These are phyloP conservation scores for Trichocomaceae sp. DNA, from an alignment of 2,329 filamentous ascomycete genomes.

Conservation along the genomic window DNA sequence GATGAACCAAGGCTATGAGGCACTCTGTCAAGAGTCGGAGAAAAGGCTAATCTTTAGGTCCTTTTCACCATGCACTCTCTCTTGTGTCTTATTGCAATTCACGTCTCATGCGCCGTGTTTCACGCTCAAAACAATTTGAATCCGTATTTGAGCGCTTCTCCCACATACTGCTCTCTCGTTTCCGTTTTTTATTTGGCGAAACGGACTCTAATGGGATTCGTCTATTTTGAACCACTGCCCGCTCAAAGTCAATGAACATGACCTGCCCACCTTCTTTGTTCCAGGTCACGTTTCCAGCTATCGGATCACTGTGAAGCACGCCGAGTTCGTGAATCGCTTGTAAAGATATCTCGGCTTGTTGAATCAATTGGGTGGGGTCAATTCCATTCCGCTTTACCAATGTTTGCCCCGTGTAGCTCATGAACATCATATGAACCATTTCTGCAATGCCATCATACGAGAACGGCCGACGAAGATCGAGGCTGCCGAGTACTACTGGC, in stretches of 20 bases:
- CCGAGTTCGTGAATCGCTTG: not conserved
- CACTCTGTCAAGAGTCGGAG: too few relatives aligned
- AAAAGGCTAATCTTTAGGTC: too few relatives aligned
- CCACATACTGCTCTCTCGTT: not conserved
- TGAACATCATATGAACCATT: not conserved
- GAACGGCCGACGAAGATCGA: not conserved
- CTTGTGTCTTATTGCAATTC: too few relatives aligned
- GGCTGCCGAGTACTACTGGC: conserved; percentile 8
- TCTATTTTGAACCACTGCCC: not conserved
- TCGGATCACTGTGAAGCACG: not conserved
- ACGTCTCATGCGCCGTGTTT: not conserved
- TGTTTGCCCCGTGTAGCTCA: not conserved
- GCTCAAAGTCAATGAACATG: not conserved
- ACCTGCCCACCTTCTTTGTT: not conserved
- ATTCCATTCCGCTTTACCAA: not conserved
- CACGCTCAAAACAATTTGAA: not conserved
- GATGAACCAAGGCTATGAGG: too few relatives aligned
- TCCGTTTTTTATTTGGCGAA: not conserved
- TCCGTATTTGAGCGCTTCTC: not conserved
- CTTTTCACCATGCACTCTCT: too few relatives aligned
- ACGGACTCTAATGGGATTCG: not conserved
- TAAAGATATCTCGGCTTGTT: conserved; percentile 13
- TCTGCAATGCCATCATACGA: not conserved
- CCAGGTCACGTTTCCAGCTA: not conserved
- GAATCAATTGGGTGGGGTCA: conserved; percentile 4